Base-by-base conservation (phyloP, 1,139 yeast species). In the Saccharomyces hybrid region DNA sequence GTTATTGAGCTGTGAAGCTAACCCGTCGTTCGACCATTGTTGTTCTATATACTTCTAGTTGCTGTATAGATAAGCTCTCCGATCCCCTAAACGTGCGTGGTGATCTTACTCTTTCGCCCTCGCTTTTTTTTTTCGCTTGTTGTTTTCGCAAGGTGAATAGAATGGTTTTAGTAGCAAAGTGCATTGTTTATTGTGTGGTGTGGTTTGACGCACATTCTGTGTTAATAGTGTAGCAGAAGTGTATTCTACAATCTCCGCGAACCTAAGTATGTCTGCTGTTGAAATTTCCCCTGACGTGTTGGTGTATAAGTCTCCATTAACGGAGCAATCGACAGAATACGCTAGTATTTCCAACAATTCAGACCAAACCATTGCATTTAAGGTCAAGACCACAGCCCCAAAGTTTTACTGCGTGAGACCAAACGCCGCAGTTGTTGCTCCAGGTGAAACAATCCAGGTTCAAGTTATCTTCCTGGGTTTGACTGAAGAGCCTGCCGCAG, bases 341-440 rank as follows among this genome's bases (percentile, higher is more conserved):
- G 80, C 89, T 67, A 75, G 79, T 53, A 81, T 91, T 65, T 76
- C 80, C 57, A 93, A 93, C 75, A 79, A 81, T 55, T 73, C 88
- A 26, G 70, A 74, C 32, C 74, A 74, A 52, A 75, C 82, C 46
- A 79, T 86, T 51, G 97, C 97, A 32, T 93, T 89, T 78, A 95
- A 95, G 76, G 97, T 95, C 68, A 95, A 93, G 75, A 93, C 99
- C 51, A 93, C 99, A 8, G 97, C 98, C 13, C 99, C 99, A 57
- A 91, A 88, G 72, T 79, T 89, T 70, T 88, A 91, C 76, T 88
- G 97, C 72, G 98, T 93, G 54, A 85, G 97, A 73, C 99, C 99
- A 57, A 93, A 91, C 71, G 95, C 97, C 55, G 82, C 95, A 28
- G 74, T 86, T 46, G 78, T 93, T 55, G 78, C 77, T 46, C 93